Conservation (phyloP, 768 basidiomycete genomes). For the Leccinum variicolor region DNA sequence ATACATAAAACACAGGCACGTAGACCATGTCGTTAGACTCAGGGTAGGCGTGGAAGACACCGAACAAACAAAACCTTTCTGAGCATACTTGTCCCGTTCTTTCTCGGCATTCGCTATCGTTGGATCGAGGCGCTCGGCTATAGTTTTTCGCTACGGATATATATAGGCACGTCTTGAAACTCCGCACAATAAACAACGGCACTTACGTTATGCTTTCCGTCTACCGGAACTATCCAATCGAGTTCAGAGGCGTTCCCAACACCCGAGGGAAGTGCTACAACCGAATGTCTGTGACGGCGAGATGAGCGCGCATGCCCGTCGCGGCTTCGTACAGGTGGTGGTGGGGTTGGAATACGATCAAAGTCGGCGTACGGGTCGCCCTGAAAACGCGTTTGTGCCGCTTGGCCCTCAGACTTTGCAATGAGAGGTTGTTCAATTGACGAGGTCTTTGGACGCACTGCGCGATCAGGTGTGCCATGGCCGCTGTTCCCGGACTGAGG, state of each 20-base stretch:
- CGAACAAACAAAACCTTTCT: slow-evolving; percentile 36
- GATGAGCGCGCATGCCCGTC: slow-evolving; percentile 16
- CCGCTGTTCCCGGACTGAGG: slow-evolving; percentile 2
- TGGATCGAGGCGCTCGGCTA: slow-evolving; percentile 52
- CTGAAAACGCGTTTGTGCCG: background rate
- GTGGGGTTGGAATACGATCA: slow-evolving; percentile 7
- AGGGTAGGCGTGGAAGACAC: background rate
- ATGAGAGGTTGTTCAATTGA: slow-evolving; percentile 10
- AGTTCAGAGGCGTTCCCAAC: slow-evolving; percentile 7
- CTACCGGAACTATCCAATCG: slow-evolving; percentile 28
- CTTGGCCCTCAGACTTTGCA: slow-evolving; percentile 5
- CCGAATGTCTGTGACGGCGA: slow-evolving; percentile 5
- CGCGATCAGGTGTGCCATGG: background rate
- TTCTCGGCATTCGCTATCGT: slow-evolving; percentile 48
- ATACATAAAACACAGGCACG: background rate
- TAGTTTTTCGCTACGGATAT: slow-evolving; percentile 31
- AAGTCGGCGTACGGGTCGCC: slow-evolving; percentile 9
- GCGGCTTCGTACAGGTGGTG: slow-evolving; percentile 11
- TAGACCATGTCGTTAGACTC: background rate
- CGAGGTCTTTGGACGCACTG: background rate
- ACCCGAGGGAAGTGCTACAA: background rate
- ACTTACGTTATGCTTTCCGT: slow-evolving; percentile 21
- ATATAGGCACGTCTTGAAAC: background rate
- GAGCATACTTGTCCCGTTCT: slow-evolving; percentile 45
- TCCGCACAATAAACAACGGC: background rate